Evolutionary conservation across 805 yeast species (phyloP).

Genomic region (Candida xyloterini): DNA sequence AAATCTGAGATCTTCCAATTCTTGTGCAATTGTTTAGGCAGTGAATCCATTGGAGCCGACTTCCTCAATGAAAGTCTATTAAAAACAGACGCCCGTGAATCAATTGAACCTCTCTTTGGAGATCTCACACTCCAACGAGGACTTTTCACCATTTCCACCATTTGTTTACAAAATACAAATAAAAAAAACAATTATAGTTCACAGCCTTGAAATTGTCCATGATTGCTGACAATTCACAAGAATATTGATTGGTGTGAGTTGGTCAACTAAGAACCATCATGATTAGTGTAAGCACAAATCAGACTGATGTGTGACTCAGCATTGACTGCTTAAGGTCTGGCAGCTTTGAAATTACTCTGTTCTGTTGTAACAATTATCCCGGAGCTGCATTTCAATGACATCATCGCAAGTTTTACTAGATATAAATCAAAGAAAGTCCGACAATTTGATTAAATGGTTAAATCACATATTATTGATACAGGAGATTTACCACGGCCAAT

Average conservation of each 20-base stretch:
- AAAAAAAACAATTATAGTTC: not conserved
- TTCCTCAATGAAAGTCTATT: slow-evolving; percentile 22
- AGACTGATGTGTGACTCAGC: too few species aligned
- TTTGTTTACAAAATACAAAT: slow-evolving; percentile 7
- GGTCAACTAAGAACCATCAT: too few species aligned
- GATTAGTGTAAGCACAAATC: too few species aligned
- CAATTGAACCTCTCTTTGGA: slow-evolving; percentile 3
- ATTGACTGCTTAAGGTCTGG: too few species aligned
- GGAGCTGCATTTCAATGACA: slow-evolving; percentile 13
- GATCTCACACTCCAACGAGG: slow-evolving; percentile 6
- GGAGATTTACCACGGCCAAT: slow-evolving; percentile 48
- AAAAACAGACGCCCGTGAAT: slow-evolving; percentile 15
- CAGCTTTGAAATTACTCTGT: too few species aligned
- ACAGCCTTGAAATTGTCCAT: too few species aligned
- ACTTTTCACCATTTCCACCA: slow-evolving; percentile 5
- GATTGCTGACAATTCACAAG: too few species aligned
- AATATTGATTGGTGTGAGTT: too few species aligned
- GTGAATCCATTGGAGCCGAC: slow-evolving; percentile 15
- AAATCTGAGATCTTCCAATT: slow-evolving; percentile 50
- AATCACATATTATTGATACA: slow-evolving; percentile 15
- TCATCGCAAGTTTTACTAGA: slow-evolving; percentile 6
- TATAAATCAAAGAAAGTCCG: not conserved
- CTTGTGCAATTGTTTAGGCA: slow-evolving; percentile 11
- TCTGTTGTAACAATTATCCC: too few species aligned
- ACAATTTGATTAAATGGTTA: slow-evolving; percentile 3